phyloP scores from a whole-genome alignment of 78 protist species.

The Tieghemostelium lacteum region DNA sequence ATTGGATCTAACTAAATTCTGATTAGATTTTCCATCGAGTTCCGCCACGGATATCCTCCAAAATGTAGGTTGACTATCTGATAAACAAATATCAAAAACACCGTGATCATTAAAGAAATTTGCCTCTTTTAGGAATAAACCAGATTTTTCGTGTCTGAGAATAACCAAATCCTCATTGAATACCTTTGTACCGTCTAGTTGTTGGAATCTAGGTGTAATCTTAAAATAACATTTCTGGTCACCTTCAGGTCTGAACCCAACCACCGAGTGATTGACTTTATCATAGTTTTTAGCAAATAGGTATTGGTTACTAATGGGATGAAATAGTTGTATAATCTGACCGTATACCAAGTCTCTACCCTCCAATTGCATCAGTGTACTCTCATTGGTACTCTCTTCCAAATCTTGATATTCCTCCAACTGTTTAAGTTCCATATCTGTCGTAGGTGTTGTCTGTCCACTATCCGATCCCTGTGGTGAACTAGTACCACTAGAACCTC shows the following conservation, averaged over 20 bases:
- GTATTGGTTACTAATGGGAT: slow-evolving; percentile 54
- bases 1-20: slow-evolving; percentile 13
- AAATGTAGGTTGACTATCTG: slow-evolving; percentile 42
- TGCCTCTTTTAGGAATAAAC: slow-evolving; percentile 32
- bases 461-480: neutral
- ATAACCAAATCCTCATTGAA: slow-evolving; percentile 32
- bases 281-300: slow-evolving; percentile 48
- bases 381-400: slow-evolving; percentile 61
- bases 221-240: slow-evolving; percentile 72
- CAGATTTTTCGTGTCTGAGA: slow-evolving; percentile 64
- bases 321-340: slow-evolving; percentile 58
- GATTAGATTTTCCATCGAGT: slow-evolving; percentile 58
- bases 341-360: slow-evolving; percentile 72
- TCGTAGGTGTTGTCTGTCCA: too few species aligned
- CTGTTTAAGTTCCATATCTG: slow-evolving; percentile 52
- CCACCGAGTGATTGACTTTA: neutral
- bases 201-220: slow-evolving; percentile 32
- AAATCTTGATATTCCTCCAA: slow-evolving; percentile 70
- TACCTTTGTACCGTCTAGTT: slow-evolving; percentile 42
- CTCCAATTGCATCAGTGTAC: slow-evolving; percentile 59
- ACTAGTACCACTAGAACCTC: neutral
- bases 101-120: slow-evolving; percentile 54
- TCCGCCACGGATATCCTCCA: slow-evolving; percentile 53
- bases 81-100: slow-evolving; percentile 34
- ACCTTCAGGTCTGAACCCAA: slow-evolving; percentile 60